Evolutionary conservation across 2,329 filamentous ascomycete genomes (phyloP).

Genomic region (Colletotrichum simmondsii): DNA sequence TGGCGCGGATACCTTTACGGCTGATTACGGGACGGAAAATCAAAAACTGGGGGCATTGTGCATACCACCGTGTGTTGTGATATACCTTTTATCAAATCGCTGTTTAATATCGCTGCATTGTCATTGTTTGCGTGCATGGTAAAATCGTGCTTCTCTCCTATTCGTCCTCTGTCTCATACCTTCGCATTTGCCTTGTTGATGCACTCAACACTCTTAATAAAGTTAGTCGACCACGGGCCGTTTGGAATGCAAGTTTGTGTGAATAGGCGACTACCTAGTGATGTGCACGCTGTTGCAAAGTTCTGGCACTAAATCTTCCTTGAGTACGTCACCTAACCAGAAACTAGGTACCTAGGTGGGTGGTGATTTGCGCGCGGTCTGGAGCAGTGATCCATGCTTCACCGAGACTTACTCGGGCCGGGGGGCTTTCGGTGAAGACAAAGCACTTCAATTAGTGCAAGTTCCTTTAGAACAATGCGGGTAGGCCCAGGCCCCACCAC

Average conservation of each 20-base stretch:
- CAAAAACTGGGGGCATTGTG: conserved; percentile 22
- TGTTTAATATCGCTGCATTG: conserved; percentile 8
- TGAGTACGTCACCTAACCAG: no score
- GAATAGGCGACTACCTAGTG: not conserved
- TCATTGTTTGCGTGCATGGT: not conserved
- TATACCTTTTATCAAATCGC: conserved; percentile 13
- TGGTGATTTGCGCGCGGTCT: not conserved
- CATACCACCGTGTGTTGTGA: conserved; percentile 21
- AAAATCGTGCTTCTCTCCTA: not conserved
- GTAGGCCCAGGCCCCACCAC: conserved; percentile 26
- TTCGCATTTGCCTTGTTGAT: not conserved
- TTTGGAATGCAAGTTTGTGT: not conserved
- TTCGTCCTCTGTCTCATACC: not conserved
- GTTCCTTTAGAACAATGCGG: conserved; percentile 31
- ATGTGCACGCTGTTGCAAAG: not conserved
- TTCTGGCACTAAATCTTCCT: not conserved
- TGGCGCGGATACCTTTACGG: conserved; percentile 32
- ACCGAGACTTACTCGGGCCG: conserved; percentile 22
- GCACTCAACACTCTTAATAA: not conserved
- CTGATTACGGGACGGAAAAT: conserved; percentile 30
- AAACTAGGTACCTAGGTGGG: no score
- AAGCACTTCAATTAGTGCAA: conserved; percentile 33
- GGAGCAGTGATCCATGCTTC: conserved; percentile 12
- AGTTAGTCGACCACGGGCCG: not conserved
- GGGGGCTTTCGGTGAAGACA: conserved; percentile 26